Conservation (phyloP, 495 filamentous ascomycete genomes). For the Umbilicaria muhlenbergii region DNA sequence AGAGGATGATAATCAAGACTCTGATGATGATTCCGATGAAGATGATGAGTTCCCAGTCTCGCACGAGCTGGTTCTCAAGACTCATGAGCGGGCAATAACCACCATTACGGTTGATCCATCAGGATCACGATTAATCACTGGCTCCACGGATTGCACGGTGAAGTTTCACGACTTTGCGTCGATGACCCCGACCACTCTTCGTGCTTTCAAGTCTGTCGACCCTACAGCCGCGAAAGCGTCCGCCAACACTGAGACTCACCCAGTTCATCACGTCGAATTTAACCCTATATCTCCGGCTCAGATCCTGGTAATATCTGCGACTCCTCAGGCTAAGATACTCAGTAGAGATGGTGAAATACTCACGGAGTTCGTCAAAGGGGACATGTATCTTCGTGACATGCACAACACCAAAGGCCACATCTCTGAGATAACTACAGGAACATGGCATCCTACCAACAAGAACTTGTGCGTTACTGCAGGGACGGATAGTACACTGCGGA, state of each 20-base stretch:
- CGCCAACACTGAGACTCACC: conserved; percentile 63
- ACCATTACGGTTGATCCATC: conserved; percentile 69
- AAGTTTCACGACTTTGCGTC: conserved; percentile 92
- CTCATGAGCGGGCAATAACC: conserved; percentile 81
- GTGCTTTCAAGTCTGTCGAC: conserved; percentile 86
- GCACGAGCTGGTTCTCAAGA: conserved; percentile 82
- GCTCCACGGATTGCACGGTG: conserved; percentile 76
- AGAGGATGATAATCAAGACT: conserved; percentile 35
- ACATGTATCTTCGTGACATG: conserved; percentile 96
- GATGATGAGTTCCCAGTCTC: conserved; percentile 88
- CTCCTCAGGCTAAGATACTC: conserved; percentile 77
- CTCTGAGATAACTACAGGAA: conserved; percentile 71
- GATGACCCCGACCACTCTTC: conserved; percentile 85
- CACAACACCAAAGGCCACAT: conserved; percentile 94
- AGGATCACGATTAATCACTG: conserved; percentile 70
- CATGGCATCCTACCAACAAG: conserved; percentile 74
- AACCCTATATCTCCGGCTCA: conserved; percentile 67
- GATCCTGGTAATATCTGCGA: conserved; percentile 73
- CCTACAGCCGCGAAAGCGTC: conserved; percentile 63
- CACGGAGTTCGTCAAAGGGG: conserved; percentile 84
- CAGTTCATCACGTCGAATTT: conserved; percentile 74
- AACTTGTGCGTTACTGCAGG: conserved; percentile 79
- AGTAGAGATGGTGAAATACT: conserved; percentile 73
- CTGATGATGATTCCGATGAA: conserved; percentile 49
- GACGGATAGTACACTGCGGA: conserved; percentile 83